Conservation (phyloP, 257 asterid species). For the Lycium barbarum region DNA sequence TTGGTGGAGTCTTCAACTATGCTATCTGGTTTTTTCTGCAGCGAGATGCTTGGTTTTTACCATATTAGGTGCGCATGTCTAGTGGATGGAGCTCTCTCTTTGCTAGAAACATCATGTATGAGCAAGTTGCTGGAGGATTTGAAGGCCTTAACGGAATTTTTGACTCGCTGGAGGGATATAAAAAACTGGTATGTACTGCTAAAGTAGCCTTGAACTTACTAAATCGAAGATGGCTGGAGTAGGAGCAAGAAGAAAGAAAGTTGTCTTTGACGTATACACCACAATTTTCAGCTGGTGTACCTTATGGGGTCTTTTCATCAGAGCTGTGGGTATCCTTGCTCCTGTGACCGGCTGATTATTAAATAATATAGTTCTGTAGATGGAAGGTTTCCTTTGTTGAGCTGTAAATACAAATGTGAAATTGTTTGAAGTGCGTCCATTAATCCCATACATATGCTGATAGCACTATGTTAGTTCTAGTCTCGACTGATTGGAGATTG, state of each 20-base stretch:
- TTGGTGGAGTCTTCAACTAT: conserved; percentile 29
- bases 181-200: conserved; percentile 57
- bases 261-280: conserved; percentile 50
- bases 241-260: conserved; percentile 50
- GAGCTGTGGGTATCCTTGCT: conserved; percentile 46
- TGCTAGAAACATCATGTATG: conserved; percentile 47
- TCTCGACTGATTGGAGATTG: conserved; percentile 28
- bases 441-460: conserved; percentile 30
- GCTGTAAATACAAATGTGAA: conserved; percentile 63
- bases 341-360: conserved; percentile 56
- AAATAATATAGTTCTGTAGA: conserved; percentile 43
- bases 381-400: conserved; percentile 52
- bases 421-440: conserved; percentile 52
- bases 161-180: conserved; percentile 45
- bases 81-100: conserved; percentile 49
- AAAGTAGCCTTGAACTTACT: conserved; percentile 50
- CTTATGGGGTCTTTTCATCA: conserved; percentile 30
- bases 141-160: conserved; percentile 49
- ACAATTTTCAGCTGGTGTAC: conserved; percentile 46
- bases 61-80: conserved; percentile 48
- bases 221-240: conserved; percentile 47
- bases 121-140: conserved; percentile 48
- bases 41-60: conserved; percentile 49
- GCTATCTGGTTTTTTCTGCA: conserved; percentile 40
- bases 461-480: conserved; percentile 39